Conservation (phyloP, 2,329 filamentous ascomycete genomes). For the Cryphonectria radicalis region DNA sequence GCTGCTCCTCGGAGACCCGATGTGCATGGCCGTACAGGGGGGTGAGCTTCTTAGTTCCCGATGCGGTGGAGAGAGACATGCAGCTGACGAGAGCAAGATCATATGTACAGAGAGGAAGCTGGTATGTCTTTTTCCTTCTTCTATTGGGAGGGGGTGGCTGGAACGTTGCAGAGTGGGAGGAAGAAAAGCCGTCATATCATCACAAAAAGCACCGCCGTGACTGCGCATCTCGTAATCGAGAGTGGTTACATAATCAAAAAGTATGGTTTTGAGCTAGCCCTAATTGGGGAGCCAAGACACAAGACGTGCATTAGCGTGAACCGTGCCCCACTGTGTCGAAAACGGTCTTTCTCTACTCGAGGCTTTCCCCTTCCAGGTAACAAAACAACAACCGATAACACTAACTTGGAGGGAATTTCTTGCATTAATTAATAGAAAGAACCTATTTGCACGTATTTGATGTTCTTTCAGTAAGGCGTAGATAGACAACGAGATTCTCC, state of each 20-base stretch:
- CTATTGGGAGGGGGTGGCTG: neutral
- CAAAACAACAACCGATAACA: conserved; percentile 12
- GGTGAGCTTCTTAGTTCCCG: neutral
- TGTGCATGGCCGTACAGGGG: neutral
- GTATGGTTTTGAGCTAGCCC: conserved; percentile 16
- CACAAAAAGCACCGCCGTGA: neutral
- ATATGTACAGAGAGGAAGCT: neutral
- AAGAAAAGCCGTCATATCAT: neutral
- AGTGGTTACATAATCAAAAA: conserved; percentile 3
- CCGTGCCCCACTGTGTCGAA: conserved; percentile 12
- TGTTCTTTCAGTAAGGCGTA: neutral
- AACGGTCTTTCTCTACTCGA: neutral
- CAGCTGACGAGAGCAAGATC: neutral
- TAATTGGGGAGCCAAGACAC: conserved; percentile 34
- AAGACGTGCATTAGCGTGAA: conserved; percentile 32
- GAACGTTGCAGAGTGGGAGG: neutral
- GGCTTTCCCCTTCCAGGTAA: conserved; percentile 16
- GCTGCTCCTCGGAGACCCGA: neutral
- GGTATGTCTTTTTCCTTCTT: neutral
- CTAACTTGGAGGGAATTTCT: neutral
- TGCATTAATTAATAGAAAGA: neutral
- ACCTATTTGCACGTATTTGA: neutral
- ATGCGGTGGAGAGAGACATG: neutral
- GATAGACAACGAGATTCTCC: neutral
- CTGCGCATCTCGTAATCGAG: neutral